A percentile compares a stretch with the other conserved stretches of the same genome.
Evolutionary conservation across 257 asterid species (phyloP).

Genomic region (Penstemon davidsonii): DNA sequence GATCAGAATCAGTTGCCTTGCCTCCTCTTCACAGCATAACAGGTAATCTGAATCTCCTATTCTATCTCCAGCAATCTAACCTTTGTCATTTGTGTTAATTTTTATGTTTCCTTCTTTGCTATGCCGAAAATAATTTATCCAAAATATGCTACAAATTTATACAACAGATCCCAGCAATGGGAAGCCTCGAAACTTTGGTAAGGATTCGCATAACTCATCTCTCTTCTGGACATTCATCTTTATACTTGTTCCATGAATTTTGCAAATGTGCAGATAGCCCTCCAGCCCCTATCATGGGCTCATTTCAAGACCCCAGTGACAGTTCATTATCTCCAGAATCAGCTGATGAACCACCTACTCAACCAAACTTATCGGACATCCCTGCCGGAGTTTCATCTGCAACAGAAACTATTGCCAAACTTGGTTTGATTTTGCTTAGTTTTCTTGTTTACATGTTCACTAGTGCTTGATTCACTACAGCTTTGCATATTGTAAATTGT

Average conservation of each 20-base stretch:
- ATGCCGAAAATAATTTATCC: background rate
- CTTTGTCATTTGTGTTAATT: background rate
- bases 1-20: conserved; percentile 56
- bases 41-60: conserved; percentile 34
- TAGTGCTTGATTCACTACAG: background rate
- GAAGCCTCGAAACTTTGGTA: conserved; percentile 32
- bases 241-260: background rate
- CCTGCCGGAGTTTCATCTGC: conserved; percentile 24
- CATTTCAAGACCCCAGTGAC: conserved; percentile 27
- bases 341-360: conserved; percentile 24
- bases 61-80: background rate
- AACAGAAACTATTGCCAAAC: conserved; percentile 1
- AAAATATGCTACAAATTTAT: background rate
- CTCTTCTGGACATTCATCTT: background rate
- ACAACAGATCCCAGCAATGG: conserved; percentile 32
- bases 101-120: background rate
- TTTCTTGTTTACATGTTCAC: conserved; percentile 21
- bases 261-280: conserved; percentile 41
- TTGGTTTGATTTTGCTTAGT: conserved; percentile 16
- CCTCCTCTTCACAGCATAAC: conserved; percentile 67
- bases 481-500: background rate
- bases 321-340: conserved; percentile 31
- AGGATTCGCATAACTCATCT: conserved; percentile 1
- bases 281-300: conserved; percentile 35
- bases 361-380: conserved; percentile 23